Percentiles rank a stretch among this genome's conserved stretches.
These are phyloP conservation scores for Biscogniauxia marginata DNA, from an alignment of 2,329 filamentous ascomycete genomes.

Conservation along the genomic window DNA sequence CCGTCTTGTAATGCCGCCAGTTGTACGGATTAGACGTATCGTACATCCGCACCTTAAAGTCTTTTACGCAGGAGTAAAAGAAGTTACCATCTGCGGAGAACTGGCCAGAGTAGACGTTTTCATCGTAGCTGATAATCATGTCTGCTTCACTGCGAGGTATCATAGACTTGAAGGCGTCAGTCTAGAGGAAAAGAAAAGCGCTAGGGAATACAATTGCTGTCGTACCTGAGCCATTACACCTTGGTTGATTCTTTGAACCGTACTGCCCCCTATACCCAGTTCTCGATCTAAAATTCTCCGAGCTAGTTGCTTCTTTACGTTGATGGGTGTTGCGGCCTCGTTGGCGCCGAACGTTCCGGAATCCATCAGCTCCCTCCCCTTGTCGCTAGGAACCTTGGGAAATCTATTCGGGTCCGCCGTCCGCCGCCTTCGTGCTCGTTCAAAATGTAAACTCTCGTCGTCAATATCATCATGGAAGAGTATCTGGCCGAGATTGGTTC, in stretches of 20 bases:
- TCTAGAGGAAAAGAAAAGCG: not conserved
- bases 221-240: constrained; percentile 66
- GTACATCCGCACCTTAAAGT: constrained; percentile 95
- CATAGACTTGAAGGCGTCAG: constrained; percentile 54
- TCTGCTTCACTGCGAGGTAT: constrained; percentile 78
- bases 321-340: constrained; percentile 46
- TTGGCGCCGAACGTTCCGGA: constrained; percentile 77
- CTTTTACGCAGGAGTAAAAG: constrained; percentile 89
- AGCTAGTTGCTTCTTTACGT: constrained; percentile 59
- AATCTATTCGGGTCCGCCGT: constrained; percentile 58
- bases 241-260: constrained; percentile 59
- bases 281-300: constrained; percentile 78
- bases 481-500: constrained; percentile 37
- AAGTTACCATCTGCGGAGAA: constrained; percentile 98
- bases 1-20: constrained; percentile 95
- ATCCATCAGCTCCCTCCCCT: constrained; percentile 75
- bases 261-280: constrained; percentile 65
- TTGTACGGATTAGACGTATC: constrained; percentile 93
- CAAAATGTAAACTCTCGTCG: constrained; percentile 34
- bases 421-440: constrained; percentile 43
- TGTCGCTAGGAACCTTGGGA: constrained; percentile 80
- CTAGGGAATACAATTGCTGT: not conserved
- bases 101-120: constrained; percentile 89
- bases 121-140: constrained; percentile 82
- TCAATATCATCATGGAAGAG: constrained; percentile 36